phyloP scores from a whole-genome alignment of 2,329 filamentous ascomycete species.

The Biscogniauxia mediterranea region DNA sequence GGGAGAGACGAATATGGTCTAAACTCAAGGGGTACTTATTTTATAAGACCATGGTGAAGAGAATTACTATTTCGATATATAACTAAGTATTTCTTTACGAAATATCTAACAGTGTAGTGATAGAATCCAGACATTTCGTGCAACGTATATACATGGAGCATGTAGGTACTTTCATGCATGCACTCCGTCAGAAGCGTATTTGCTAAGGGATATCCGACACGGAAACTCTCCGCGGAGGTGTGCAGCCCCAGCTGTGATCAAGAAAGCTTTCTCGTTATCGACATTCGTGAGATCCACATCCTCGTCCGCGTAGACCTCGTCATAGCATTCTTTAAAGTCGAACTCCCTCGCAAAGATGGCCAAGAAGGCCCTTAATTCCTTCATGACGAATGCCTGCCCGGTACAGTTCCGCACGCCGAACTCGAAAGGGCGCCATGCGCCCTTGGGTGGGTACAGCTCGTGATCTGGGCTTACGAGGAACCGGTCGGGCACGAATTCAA shows the following conservation, averaged over 20 bases:
- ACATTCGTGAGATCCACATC: conserved; percentile 27
- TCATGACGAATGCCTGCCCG: conserved; percentile 43
- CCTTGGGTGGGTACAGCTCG: conserved; percentile 36
- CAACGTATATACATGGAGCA: too few relatives aligned
- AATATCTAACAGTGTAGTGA: too few relatives aligned
- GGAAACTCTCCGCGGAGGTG: conserved; percentile 27
- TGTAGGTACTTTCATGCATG: not conserved
- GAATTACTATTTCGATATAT: not conserved
- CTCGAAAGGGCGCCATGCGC: conserved; percentile 56
- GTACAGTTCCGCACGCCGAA: conserved; percentile 54
- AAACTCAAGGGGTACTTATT: not conserved
- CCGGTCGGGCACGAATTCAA: conserved; percentile 48
- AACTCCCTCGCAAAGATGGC: conserved; percentile 28
- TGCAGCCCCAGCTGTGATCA: conserved; percentile 28
- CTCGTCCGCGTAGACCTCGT: conserved; percentile 24
- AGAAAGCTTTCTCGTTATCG: conserved; percentile 26
- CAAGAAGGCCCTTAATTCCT: conserved; percentile 28
- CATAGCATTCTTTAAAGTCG: conserved; percentile 28
- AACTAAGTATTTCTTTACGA: not conserved
- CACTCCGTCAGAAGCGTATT: conserved; percentile 5
- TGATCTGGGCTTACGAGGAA: conserved; percentile 39
- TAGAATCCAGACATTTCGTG: too few relatives aligned
- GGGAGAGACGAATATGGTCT: too few relatives aligned
- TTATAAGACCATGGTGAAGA: not conserved
- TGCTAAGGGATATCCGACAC: conserved; percentile 24